Conservation (phyloP, 1,284 basidiomycete species). For the Sanghuangporus sanghuang region DNA sequence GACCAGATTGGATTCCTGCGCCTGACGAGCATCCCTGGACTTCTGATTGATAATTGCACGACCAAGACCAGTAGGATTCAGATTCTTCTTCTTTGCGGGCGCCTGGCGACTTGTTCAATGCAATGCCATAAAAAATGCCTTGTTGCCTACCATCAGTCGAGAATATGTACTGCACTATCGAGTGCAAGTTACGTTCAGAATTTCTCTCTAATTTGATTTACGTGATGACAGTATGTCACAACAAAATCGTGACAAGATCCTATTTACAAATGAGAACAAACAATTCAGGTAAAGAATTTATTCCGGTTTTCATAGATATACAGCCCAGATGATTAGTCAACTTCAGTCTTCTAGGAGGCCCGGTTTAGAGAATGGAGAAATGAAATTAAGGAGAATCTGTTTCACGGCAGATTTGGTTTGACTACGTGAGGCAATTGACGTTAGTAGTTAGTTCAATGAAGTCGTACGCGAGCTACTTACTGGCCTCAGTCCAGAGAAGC, state of each 20-base stretch:
- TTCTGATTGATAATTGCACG: conserved; percentile 89
- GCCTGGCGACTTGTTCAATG: conserved; percentile 23
- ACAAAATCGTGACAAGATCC: too few relatives aligned
- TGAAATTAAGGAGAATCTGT: background rate
- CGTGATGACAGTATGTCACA: too few relatives aligned
- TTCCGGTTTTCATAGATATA: too few relatives aligned
- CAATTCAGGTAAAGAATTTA: too few relatives aligned
- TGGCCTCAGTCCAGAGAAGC: conserved; percentile 29
- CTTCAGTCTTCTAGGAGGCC: too few relatives aligned
- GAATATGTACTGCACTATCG: background rate
- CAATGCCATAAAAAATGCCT: background rate
- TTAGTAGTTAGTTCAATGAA: background rate
- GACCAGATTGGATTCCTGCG: conserved; percentile 72
- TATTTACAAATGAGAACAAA: too few relatives aligned
- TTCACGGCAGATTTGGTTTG: conserved; percentile 27
- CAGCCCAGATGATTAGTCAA: too few relatives aligned
- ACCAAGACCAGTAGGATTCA: conserved; percentile 76
- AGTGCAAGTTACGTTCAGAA: background rate
- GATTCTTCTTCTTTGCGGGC: conserved; percentile 47
- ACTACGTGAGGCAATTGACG: conserved; percentile 18
- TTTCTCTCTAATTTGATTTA: background rate
- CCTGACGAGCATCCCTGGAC: conserved; percentile 73
- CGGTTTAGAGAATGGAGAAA: too few relatives aligned
- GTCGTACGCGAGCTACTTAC: conserved; percentile 17
- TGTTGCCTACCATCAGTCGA: conserved; percentile 2